Percentiles rank a stretch among this genome's conserved stretches.
These are phyloP conservation scores for Fusarium robinianum DNA, from an alignment of 2,329 filamentous ascomycete species.

Conservation along the genomic window DNA sequence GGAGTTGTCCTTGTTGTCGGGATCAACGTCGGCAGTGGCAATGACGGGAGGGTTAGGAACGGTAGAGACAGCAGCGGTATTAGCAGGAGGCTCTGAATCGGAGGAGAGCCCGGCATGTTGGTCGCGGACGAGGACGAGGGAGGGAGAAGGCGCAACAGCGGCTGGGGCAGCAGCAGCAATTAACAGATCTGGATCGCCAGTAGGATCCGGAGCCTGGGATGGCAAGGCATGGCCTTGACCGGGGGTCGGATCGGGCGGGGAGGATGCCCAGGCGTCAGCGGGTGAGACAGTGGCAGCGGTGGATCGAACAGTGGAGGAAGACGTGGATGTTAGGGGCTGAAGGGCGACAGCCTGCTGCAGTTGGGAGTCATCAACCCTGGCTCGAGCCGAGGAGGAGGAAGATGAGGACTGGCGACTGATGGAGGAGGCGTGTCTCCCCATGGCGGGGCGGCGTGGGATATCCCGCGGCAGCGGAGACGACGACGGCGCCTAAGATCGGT, in stretches of 20 bases:
- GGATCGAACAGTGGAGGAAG: conserved; percentile 35
- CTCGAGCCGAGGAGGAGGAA: conserved; percentile 30
- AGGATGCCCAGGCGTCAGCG: conserved; percentile 26
- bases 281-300: conserved; percentile 35
- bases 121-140: conserved; percentile 14
- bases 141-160: conserved; percentile 10
- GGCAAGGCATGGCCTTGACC: conserved; percentile 36
- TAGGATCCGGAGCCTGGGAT: conserved; percentile 30
- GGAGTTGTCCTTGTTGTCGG: conserved; percentile 19
- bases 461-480: conserved; percentile 7
- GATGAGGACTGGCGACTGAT: conserved; percentile 27
- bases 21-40: conserved; percentile 1
- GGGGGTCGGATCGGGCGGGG: conserved; percentile 24
- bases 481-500: conserved; percentile 6
- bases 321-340: conserved; percentile 38
- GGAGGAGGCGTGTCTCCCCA: conserved; percentile 32
- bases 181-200: conserved; percentile 34
- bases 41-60: conserved; percentile 5
- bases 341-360: conserved; percentile 40
- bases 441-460: conserved; percentile 31
- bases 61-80: conserved; percentile 9
- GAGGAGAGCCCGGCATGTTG: conserved; percentile 21
- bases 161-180: conserved; percentile 24
- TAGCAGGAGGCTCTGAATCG: conserved; percentile 9
- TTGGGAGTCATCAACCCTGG: conserved; percentile 37